phyloP scores from a whole-genome alignment of 345 rosid genomes.

The Acer negundo region DNA sequence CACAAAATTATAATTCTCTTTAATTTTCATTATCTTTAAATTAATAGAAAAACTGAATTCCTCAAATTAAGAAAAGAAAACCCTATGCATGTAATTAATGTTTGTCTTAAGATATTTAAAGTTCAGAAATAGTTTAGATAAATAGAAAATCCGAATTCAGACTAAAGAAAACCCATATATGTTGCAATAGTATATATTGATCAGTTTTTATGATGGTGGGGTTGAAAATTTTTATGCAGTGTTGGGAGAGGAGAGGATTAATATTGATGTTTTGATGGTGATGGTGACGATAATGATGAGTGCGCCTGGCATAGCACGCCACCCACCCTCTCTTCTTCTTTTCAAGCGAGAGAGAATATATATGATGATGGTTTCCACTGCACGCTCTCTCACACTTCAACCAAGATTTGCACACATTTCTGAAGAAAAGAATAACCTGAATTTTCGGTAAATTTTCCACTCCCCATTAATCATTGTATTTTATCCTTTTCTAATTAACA shows the following conservation, averaged over 20 bases:
- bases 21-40: too few species aligned
- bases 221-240: slow-evolving; percentile 19
- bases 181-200: not conserved
- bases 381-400: slow-evolving; percentile 39
- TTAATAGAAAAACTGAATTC: too few species aligned
- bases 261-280: slow-evolving; percentile 12
- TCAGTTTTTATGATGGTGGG: slow-evolving; percentile 29
- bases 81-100: too few species aligned
- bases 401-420: slow-evolving; percentile 40
- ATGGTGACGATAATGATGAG: slow-evolving; percentile 47
- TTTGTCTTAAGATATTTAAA: too few species aligned
- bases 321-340: slow-evolving; percentile 29
- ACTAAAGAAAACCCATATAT: too few species aligned
- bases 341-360: slow-evolving; percentile 33
- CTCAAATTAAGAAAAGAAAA: too few species aligned
- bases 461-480: slow-evolving; percentile 20
- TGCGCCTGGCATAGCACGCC: slow-evolving; percentile 44
- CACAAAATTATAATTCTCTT: too few species aligned
- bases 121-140: too few species aligned
- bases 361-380: slow-evolving; percentile 46
- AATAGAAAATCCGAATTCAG: too few species aligned
- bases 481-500: slow-evolving; percentile 19
- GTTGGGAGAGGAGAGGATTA: slow-evolving; percentile 18
- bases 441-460: slow-evolving; percentile 28
- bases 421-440: slow-evolving; percentile 26